A percentile compares a stretch with the other conserved stretches of the same genome.
Conservation (phyloP, 2,329 filamentous ascomycete genomes). For the Aspergillus fijiensis region DNA sequence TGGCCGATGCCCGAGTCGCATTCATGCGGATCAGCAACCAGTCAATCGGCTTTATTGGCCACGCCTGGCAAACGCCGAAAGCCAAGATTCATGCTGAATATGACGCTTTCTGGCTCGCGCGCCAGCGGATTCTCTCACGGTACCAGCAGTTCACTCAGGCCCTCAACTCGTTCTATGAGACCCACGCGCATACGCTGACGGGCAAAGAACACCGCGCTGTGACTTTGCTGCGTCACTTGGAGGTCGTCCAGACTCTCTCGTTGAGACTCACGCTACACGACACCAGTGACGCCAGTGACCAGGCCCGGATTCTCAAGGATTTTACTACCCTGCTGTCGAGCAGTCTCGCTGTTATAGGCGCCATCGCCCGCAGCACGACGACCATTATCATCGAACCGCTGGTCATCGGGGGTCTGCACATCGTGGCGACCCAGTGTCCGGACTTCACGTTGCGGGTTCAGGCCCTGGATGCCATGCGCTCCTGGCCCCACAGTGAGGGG, state of each 20-base stretch:
- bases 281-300: not conserved
- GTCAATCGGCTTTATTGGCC: slow-evolving; percentile 14
- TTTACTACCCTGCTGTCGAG: slow-evolving; percentile 6
- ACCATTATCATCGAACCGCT: slow-evolving; percentile 13
- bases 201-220: slow-evolving; percentile 3
- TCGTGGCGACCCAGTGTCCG: slow-evolving; percentile 17
- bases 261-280: slow-evolving; percentile 15
- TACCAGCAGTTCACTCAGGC: not conserved
- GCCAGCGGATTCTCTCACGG: not conserved
- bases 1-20: not conserved
- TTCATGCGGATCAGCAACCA: slow-evolving; percentile 1
- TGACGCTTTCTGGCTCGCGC: slow-evolving; percentile 1
- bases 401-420: slow-evolving; percentile 12
- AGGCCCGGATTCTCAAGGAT: slow-evolving; percentile 2
- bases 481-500: slow-evolving; percentile 19
- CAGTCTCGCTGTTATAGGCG: slow-evolving; percentile 5
- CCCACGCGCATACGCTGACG: not conserved
- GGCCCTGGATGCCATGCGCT: slow-evolving; percentile 12
- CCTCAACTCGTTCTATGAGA: not conserved
- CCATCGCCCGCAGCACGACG: slow-evolving; percentile 9
- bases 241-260: slow-evolving; percentile 6
- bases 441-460: slow-evolving; percentile 13
- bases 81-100: slow-evolving; percentile 8
- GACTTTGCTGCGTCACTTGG: slow-evolving; percentile 11
- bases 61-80: slow-evolving; percentile 13